Evolutionary conservation across 345 rosid species (phyloP).

Genomic region (Punica granatum): DNA sequence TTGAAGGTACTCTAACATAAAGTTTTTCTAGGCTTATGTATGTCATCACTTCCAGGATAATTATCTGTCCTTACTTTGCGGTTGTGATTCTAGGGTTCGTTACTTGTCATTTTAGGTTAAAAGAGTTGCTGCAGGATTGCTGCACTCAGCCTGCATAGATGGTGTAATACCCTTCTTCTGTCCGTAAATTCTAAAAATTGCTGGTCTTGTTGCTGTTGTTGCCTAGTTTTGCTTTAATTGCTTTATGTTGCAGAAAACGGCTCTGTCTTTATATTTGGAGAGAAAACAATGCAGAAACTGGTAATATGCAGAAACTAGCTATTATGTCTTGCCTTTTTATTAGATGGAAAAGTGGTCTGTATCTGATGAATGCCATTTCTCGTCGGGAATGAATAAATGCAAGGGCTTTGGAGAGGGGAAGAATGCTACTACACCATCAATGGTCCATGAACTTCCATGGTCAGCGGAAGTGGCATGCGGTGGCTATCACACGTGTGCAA

Average conservation of each 20-base stretch:
- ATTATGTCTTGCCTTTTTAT: constrained; percentile 8
- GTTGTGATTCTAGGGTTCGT: constrained; percentile 20
- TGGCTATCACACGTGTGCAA: constrained; percentile 84
- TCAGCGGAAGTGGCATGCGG: constrained; percentile 84
- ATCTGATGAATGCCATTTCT: constrained; percentile 4
- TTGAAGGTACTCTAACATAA: constrained; percentile 43
- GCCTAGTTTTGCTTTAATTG: constrained; percentile 9
- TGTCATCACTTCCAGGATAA: constrained; percentile 4
- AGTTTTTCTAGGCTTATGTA: constrained; percentile 10
- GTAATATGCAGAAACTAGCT: constrained; percentile 21
- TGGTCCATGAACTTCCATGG: constrained; percentile 45
- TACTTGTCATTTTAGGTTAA: constrained; percentile 39
- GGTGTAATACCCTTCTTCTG: constrained; percentile 36
- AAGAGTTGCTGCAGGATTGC: constrained; percentile 77
- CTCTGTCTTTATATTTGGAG: constrained; percentile 72
- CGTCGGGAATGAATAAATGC: constrained; percentile 13
- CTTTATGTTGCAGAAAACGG: constrained; percentile 61
- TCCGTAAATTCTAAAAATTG: constrained; percentile 3
- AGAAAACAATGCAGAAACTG: constrained; percentile 41
- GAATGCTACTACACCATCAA: constrained; percentile 46
- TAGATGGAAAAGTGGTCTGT: neutral
- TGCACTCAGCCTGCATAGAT: constrained; percentile 82
- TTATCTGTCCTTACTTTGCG: constrained; percentile 7
- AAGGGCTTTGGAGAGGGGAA: constrained; percentile 53
- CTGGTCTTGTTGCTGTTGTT: neutral